phyloP scores from a whole-genome alignment of 1,284 basidiomycete genomes.

The Paramarasmius palmivorus region DNA sequence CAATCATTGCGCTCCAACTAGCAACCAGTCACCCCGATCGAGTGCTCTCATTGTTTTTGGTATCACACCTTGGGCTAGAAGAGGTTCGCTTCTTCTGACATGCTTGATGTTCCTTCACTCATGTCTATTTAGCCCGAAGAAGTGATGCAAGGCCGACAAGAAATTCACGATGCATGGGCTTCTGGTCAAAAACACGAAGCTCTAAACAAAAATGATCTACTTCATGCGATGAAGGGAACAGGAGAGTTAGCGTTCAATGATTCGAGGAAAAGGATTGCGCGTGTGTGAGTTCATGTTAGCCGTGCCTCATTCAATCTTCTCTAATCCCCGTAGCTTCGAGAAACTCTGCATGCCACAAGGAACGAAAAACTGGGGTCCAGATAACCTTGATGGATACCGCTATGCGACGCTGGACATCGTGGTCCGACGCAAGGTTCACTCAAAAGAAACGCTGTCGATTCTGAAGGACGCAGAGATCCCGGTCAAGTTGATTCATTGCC shows the following conservation, averaged over 20 bases:
- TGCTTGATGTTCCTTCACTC: too few species aligned
- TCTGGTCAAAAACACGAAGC: too few species aligned
- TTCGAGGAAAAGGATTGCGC: background rate
- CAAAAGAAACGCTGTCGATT: slow-evolving; percentile 10
- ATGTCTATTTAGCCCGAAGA: too few species aligned
- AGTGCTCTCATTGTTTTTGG: slow-evolving; percentile 12
- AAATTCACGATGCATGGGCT: too few species aligned
- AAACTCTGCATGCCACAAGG: background rate
- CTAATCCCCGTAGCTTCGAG: background rate
- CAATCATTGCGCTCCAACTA: slow-evolving; percentile 12
- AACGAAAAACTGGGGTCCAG: slow-evolving; percentile 4
- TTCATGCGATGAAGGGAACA: background rate
- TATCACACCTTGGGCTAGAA: slow-evolving; percentile 7
- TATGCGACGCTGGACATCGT: slow-evolving; percentile 8
- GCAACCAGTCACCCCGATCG: slow-evolving; percentile 10
- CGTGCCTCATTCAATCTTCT: background rate
- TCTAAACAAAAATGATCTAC: too few species aligned
- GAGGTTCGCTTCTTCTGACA: background rate
- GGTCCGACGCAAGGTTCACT: slow-evolving; percentile 1
- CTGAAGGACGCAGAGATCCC: slow-evolving; percentile 33
- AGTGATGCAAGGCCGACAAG: too few species aligned
- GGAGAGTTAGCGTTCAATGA: slow-evolving; percentile 7
- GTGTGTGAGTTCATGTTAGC: background rate
- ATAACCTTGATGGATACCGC: background rate
- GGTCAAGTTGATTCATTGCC: slow-evolving; percentile 33